phyloP scores from a whole-genome alignment of 306 rosid genomes.

The Prunus salicina region DNA sequence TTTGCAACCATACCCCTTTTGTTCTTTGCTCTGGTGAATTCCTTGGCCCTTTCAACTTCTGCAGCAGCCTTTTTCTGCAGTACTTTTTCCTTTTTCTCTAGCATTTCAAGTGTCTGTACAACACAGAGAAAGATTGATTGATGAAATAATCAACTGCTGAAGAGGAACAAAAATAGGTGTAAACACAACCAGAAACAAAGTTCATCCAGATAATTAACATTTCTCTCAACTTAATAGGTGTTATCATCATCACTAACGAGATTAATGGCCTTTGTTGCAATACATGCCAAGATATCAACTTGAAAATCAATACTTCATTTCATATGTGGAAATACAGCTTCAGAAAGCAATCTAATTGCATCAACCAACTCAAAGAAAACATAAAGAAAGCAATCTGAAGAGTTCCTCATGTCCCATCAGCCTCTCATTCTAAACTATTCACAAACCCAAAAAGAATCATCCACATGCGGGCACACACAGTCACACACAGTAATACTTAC shows the following conservation, averaged over 20 bases:
- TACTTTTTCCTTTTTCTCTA: conserved; percentile 99
- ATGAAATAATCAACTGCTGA: neutral
- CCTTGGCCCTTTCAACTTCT: conserved; percentile 94
- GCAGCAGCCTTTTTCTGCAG: conserved; percentile 71
- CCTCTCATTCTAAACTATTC: neutral
- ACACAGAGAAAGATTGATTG: neutral
- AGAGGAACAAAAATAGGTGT: neutral
- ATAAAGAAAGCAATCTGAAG: neutral
- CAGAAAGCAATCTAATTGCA: neutral
- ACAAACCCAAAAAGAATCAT: neutral
- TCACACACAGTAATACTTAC: neutral
- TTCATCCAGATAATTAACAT: neutral
- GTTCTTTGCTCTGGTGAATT: conserved; percentile 75
- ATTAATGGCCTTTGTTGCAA: too few species aligned
- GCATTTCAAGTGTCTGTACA: conserved; percentile 92
- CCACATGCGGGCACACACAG: neutral
- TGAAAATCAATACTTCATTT: too few species aligned
- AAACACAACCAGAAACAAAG: neutral
- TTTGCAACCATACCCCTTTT: conserved; percentile 59
- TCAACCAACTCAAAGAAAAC: neutral
- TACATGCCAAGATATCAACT: too few species aligned
- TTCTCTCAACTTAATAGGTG: neutral
- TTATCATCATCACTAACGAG: too few species aligned
- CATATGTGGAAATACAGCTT: neutral
- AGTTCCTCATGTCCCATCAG: neutral